Conservation (phyloP, 768 basidiomycete genomes). For the Boletus rubroflammeus region DNA sequence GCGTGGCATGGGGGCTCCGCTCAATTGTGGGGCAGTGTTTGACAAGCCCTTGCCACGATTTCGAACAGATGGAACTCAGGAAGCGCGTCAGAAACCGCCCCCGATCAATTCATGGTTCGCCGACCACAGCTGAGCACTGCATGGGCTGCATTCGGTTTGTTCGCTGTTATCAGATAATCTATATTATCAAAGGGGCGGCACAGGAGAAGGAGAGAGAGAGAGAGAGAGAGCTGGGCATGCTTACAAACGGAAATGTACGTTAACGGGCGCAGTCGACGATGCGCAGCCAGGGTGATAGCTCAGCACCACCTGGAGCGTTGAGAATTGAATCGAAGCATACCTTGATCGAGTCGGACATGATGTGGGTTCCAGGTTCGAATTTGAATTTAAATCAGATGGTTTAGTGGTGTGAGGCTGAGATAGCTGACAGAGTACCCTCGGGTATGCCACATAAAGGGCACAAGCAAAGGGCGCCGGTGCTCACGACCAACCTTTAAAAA, state of each 20-base stretch:
- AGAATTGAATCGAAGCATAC: slow-evolving; percentile 13
- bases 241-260: slow-evolving; percentile 3
- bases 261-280: slow-evolving; percentile 14
- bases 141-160: slow-evolving; percentile 1
- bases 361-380: slow-evolving; percentile 18
- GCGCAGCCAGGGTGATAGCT: slow-evolving; percentile 19
- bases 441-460: background rate
- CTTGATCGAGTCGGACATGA: slow-evolving; percentile 21
- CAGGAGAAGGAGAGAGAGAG: slow-evolving; percentile 9
- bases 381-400: slow-evolving; percentile 4
- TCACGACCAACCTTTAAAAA: background rate
- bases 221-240: background rate
- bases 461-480: background rate
- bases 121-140: slow-evolving; percentile 29
- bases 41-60: slow-evolving; percentile 17
- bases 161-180: slow-evolving; percentile 20
- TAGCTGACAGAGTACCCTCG: background rate
- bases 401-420: background rate
- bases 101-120: slow-evolving; percentile 26
- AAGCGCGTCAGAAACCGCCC: slow-evolving; percentile 19
- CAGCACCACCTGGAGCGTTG: background rate
- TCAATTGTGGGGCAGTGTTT: slow-evolving; percentile 22
- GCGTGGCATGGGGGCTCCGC: slow-evolving; percentile 9
- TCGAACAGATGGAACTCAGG: slow-evolving; percentile 14
- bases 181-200: background rate